Percentiles rank a stretch among this genome's conserved stretches.
These are phyloP conservation scores for Coemansia sp. DNA, from an alignment of 192 early-diverging fungal species.

Conservation along the genomic window DNA sequence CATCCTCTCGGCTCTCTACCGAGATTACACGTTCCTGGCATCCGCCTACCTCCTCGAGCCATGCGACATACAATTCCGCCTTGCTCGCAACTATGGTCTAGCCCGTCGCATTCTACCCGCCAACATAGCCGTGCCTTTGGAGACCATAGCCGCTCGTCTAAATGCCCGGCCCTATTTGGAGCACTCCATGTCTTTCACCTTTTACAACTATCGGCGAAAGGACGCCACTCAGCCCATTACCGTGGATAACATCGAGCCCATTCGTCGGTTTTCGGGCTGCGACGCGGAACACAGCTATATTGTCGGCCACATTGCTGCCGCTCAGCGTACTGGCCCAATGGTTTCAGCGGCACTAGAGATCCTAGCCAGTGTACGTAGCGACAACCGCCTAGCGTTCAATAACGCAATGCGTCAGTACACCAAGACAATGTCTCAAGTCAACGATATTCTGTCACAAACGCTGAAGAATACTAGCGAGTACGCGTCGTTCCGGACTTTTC, in stretches of 20 bases:
- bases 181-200: slow-evolving; percentile 70
- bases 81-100: slow-evolving; percentile 74
- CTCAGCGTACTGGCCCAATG: slow-evolving; percentile 66
- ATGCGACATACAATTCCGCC: slow-evolving; percentile 76
- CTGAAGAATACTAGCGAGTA: slow-evolving; percentile 74
- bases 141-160: slow-evolving; percentile 68
- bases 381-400: slow-evolving; percentile 67
- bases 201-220: slow-evolving; percentile 85
- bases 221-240: slow-evolving; percentile 57
- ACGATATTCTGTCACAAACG: slow-evolving; percentile 79
- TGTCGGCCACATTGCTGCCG: slow-evolving; percentile 87
- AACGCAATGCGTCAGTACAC: slow-evolving; percentile 57
- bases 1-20: slow-evolving; percentile 75
- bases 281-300: slow-evolving; percentile 81
- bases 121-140: slow-evolving; percentile 78
- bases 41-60: slow-evolving; percentile 90
- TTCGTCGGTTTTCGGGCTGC: slow-evolving; percentile 77
- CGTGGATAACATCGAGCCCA: slow-evolving; percentile 73
- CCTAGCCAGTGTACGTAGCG: slow-evolving; percentile 53
- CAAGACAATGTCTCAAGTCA: slow-evolving; percentile 66
- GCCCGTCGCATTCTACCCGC: slow-evolving; percentile 73
- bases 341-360: slow-evolving; percentile 63
- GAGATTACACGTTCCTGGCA: slow-evolving; percentile 86
- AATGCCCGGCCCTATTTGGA: slow-evolving; percentile 77
- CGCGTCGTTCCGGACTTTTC: slow-evolving; percentile 87